Evolutionary conservation across 1,284 basidiomycete species (phyloP).

Genomic region (Sporisorium scitamineum): DNA sequence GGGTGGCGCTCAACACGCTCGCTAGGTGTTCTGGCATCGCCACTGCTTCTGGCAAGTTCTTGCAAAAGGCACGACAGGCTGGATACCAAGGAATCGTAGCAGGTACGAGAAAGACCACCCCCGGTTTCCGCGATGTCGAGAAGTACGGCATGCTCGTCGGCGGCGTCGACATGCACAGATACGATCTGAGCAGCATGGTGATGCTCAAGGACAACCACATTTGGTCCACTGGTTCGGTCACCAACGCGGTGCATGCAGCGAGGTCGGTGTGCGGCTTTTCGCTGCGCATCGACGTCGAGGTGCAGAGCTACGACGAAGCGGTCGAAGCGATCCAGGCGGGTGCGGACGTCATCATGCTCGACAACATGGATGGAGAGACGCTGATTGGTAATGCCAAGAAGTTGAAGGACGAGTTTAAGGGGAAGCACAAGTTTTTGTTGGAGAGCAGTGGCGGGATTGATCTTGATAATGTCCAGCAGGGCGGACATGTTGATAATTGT

Average conservation of each 20-base stretch:
- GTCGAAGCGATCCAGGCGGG: slow-evolving; percentile 95
- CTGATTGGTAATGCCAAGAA: slow-evolving; percentile 55
- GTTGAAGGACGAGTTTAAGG: slow-evolving; percentile 48
- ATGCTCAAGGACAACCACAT: slow-evolving; percentile 99
- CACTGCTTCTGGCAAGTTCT: slow-evolving; percentile 86
- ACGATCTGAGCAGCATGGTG: slow-evolving; percentile 97
- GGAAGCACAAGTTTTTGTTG: slow-evolving; percentile 54
- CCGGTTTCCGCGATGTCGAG: slow-evolving; percentile 94
- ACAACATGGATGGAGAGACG: slow-evolving; percentile 71
- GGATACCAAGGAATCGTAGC: slow-evolving; percentile 92
- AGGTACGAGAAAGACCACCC: slow-evolving; percentile 97
- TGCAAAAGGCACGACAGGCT: slow-evolving; percentile 81
- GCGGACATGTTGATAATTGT: slow-evolving; percentile 58
- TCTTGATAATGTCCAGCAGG: slow-evolving; percentile 55
- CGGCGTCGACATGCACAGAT: slow-evolving; percentile 94
- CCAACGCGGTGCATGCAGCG: slow-evolving; percentile 84
- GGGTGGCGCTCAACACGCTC: slow-evolving; percentile 92
- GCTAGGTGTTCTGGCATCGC: slow-evolving; percentile 97
- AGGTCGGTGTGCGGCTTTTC: slow-evolving; percentile 92
- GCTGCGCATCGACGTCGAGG: slow-evolving; percentile 93
- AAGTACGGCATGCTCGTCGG: slow-evolving; percentile 99
- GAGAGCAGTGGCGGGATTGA: slow-evolving; percentile 67
- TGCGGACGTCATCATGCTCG: slow-evolving; percentile 97
- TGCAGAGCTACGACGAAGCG: slow-evolving; percentile 86
- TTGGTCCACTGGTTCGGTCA: slow-evolving; percentile 96